These are phyloP conservation scores for Kitagawia praeruptora DNA, from an alignment of 129 eudicot genomes.

Conservation along the genomic window DNA sequence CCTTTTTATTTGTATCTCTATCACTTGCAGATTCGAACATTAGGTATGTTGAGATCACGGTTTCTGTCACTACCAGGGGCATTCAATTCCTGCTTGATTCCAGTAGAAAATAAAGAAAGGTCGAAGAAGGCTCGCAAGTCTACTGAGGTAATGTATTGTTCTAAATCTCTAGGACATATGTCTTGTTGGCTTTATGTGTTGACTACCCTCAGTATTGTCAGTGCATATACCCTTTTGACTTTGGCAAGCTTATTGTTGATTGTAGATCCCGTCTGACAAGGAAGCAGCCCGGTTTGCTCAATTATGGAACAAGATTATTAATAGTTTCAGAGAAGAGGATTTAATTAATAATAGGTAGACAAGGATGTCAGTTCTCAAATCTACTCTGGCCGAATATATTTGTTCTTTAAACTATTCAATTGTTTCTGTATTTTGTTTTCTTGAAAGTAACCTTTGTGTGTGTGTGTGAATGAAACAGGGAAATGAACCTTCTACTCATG, in stretches of 20 bases:
- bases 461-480: conserved; percentile 29
- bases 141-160: conserved; percentile 37
- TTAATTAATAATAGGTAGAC: conserved; percentile 61
- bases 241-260: conserved; percentile 13
- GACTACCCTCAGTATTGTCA: background rate
- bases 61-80: conserved; percentile 79
- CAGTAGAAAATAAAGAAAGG: conserved; percentile 50
- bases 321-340: conserved; percentile 89
- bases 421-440: background rate
- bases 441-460: background rate
- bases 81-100: conserved; percentile 62
- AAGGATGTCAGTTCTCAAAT: conserved; percentile 1
- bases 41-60: conserved; percentile 85
- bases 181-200: conserved; percentile 5
- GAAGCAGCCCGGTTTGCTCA: conserved; percentile 85
- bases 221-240: background rate
- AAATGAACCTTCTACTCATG: conserved; percentile 69
- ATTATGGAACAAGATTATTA: conserved; percentile 85
- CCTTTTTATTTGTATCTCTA: background rate
- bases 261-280: conserved; percentile 51
- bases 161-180: background rate
- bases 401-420: background rate
- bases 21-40: conserved; percentile 65
- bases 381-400: background rate
- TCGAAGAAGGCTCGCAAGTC: conserved; percentile 49